Evolutionary conservation across 495 filamentous ascomycete genomes (phyloP).

Genomic region (Aspergillus nidulans): DNA sequence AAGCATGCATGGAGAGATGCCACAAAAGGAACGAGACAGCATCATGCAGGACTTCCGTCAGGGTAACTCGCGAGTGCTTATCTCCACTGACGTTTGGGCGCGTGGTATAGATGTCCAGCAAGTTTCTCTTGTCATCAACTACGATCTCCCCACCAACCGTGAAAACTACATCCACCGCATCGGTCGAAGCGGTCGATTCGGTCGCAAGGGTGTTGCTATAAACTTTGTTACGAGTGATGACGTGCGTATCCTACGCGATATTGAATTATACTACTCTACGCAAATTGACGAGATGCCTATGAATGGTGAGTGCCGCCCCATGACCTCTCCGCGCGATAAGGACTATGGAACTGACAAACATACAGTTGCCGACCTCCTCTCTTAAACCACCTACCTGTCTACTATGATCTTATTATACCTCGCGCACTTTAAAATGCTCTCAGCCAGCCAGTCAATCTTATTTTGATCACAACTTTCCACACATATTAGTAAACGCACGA

Average conservation of each 20-base stretch:
- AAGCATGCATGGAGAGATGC: constrained; percentile 99
- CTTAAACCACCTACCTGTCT: constrained; percentile 22
- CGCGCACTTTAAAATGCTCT: background rate
- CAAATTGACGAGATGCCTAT: constrained; percentile 99
- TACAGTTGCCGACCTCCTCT: constrained; percentile 44
- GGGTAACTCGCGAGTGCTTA: constrained; percentile 94
- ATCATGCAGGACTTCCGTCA: constrained; percentile 99
- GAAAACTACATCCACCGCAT: constrained; percentile 99
- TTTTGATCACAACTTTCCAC: background rate
- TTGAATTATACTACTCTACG: constrained; percentile 95
- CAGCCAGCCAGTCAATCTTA: background rate
- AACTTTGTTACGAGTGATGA: constrained; percentile 99
- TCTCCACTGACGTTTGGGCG: constrained; percentile 95
- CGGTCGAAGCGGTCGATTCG: constrained; percentile 91
- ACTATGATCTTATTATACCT: background rate
- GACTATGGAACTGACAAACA: background rate
- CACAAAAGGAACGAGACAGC: constrained; percentile 91
- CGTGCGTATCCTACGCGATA: constrained; percentile 94
- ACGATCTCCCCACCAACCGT: constrained; percentile 96
- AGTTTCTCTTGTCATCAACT: constrained; percentile 99
- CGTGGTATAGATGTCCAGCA: constrained; percentile 99
- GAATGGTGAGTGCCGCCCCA: constrained; percentile 59
- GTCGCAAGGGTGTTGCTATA: constrained; percentile 97
- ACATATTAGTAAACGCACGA: background rate
- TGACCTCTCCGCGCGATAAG: too few species aligned